These are phyloP conservation scores for Bruguiera gymnorhiza DNA, from an alignment of 345 rosid species.

Conservation along the genomic window DNA sequence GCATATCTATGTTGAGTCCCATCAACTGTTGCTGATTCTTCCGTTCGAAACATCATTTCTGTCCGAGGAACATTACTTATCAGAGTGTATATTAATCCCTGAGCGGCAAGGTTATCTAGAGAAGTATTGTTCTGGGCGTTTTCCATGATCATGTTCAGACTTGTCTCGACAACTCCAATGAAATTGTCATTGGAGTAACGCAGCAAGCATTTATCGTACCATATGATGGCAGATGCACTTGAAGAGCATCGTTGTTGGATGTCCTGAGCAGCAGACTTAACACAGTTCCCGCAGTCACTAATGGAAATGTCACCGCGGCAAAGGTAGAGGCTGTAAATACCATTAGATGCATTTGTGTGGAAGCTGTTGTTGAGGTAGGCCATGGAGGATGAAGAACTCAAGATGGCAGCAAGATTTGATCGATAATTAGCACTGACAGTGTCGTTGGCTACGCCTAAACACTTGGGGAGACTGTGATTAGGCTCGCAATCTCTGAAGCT, in stretches of 20 bases:
- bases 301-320: conserved; percentile 23
- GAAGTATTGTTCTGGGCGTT: conserved; percentile 10
- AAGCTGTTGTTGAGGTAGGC: conserved; percentile 21
- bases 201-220: conserved; percentile 40
- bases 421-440: neutral
- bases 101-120: neutral
- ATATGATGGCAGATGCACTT: conserved; percentile 16
- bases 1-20: too few relatives aligned
- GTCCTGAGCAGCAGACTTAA: conserved; percentile 1
- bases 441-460: neutral
- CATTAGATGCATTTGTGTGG: conserved; percentile 11
- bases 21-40: too few relatives aligned
- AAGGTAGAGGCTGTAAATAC: conserved; percentile 23
- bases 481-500: neutral
- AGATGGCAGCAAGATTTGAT: conserved; percentile 15
- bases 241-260: conserved; percentile 6
- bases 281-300: conserved; percentile 15
- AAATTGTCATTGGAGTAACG: conserved; percentile 30
- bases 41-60: too few relatives aligned
- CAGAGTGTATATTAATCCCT: conserved; percentile 9
- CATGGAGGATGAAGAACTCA: conserved; percentile 17
- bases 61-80: neutral
- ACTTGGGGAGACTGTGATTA: neutral
- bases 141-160: neutral
- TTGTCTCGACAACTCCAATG: neutral